phyloP scores from a whole-genome alignment of 352 stramenopile genomes.

The Phytophthora agathidicida region DNA sequence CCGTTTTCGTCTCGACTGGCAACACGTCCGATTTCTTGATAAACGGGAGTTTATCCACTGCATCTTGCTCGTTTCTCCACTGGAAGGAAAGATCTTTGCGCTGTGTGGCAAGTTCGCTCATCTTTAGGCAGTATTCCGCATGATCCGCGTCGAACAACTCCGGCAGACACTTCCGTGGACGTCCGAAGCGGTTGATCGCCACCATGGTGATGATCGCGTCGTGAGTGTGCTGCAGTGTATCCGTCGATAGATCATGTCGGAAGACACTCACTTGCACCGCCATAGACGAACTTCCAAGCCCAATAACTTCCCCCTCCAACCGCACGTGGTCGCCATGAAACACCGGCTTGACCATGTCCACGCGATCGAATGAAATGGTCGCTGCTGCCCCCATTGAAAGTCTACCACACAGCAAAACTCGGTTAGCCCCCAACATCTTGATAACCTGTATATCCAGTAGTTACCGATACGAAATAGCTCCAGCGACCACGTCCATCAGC shows the following conservation, averaged over 20 bases:
- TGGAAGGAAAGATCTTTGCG: conserved; percentile 36
- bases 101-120: conserved; percentile 38
- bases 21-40: conserved; percentile 29
- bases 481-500: conserved; percentile 51
- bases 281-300: conserved; percentile 48
- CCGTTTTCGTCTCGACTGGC: conserved; percentile 24
- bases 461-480: conserved; percentile 34
- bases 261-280: conserved; percentile 44
- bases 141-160: conserved; percentile 36
- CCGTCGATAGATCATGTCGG: conserved; percentile 36
- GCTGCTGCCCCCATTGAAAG: conserved; percentile 30
- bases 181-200: conserved; percentile 47
- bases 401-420: conserved; percentile 8
- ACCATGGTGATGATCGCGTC: conserved; percentile 56
- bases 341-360: conserved; percentile 45
- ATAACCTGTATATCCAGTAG: background rate
- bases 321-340: conserved; percentile 53
- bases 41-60: conserved; percentile 42
- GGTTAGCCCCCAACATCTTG: too few species aligned
- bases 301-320: conserved; percentile 45
- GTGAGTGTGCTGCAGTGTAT: conserved; percentile 45
- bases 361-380: conserved; percentile 51
- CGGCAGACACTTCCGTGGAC: conserved; percentile 34
- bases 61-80: conserved; percentile 42
- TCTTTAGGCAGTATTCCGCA: conserved; percentile 32